These are phyloP conservation scores for Leucogyrophana mollusca DNA, from an alignment of 768 basidiomycete genomes.

Conservation along the genomic window DNA sequence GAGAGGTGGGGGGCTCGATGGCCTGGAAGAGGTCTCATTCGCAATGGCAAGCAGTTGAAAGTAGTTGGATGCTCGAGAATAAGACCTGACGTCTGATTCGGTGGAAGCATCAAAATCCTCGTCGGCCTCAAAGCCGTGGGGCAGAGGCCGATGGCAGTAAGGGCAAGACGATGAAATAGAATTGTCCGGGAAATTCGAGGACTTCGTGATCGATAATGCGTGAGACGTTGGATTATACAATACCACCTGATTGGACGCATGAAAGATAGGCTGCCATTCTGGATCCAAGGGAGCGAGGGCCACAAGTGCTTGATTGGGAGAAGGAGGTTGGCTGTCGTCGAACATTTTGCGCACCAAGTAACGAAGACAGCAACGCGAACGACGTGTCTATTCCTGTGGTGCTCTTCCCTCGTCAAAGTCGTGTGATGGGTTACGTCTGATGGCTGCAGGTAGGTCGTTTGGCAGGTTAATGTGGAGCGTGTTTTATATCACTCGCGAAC, in stretches of 20 bases:
- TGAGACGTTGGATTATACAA: slow-evolving; percentile 86
- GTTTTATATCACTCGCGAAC: no score
- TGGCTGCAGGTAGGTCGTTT: no score
- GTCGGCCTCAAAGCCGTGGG: slow-evolving; percentile 38
- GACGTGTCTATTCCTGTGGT: no score
- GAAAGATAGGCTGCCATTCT: slow-evolving; percentile 79
- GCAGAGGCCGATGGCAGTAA: slow-evolving; percentile 68
- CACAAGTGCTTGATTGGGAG: slow-evolving; percentile 29
- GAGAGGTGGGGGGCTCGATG: slow-evolving; percentile 47
- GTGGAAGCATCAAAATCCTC: slow-evolving; percentile 27
- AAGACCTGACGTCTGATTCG: slow-evolving; percentile 36
- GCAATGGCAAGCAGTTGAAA: slow-evolving; percentile 75
- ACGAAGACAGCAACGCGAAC: no score
- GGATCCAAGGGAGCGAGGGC: slow-evolving; percentile 21
- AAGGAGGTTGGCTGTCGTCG: slow-evolving; percentile 30
- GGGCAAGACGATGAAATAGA: slow-evolving; percentile 49
- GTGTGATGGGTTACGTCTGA: no score
- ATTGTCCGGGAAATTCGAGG: slow-evolving; percentile 25
- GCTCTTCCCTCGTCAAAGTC: no score
- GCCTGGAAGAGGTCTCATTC: slow-evolving; percentile 60
- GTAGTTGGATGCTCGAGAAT: slow-evolving; percentile 69
- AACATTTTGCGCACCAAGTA: slow-evolving; percentile 20
- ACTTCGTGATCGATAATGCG: slow-evolving; percentile 63
- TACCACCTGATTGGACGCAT: slow-evolving; percentile 83
- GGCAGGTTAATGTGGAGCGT: no score